Percentiles rank a stretch among this genome's conserved stretches.
Conservation (phyloP, 345 rosid species). For the Gossypium thurberi region DNA sequence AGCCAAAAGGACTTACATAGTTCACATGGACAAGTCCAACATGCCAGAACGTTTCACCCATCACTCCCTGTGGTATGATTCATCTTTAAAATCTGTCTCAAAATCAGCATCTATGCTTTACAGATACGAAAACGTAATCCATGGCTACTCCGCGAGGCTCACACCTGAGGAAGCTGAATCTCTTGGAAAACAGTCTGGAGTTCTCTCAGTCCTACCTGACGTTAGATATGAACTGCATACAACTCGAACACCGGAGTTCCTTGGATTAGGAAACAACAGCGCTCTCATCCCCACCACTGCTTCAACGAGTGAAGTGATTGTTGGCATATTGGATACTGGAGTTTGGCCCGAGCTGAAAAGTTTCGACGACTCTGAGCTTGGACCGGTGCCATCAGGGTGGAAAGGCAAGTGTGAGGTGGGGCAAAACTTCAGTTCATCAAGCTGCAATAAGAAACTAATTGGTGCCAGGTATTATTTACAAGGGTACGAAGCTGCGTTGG, state of each 20-base stretch:
- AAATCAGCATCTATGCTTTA: constrained; percentile 46
- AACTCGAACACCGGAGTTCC: constrained; percentile 62
- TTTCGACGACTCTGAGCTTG: constrained; percentile 50
- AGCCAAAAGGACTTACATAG: constrained; percentile 37
- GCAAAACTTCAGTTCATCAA: constrained; percentile 31
- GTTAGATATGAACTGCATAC: constrained; percentile 52
- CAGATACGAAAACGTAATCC: constrained; percentile 50
- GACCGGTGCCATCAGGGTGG: constrained; percentile 50
- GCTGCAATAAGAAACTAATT: constrained; percentile 53
- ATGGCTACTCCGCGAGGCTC: constrained; percentile 56
- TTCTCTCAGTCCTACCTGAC: constrained; percentile 50
- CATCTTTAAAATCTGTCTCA: constrained; percentile 43
- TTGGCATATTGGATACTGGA: constrained; percentile 66
- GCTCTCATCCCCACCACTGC: constrained; percentile 30
- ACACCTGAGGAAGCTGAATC: constrained; percentile 35
- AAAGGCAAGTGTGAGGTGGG: constrained; percentile 48
- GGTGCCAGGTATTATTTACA: constrained; percentile 50
- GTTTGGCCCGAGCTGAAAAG: constrained; percentile 60
- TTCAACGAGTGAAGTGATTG: constrained; percentile 44
- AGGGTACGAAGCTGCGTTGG: constrained; percentile 46
- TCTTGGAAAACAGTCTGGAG: constrained; percentile 35
- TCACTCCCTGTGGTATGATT: constrained; percentile 46
- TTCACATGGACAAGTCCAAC: constrained; percentile 48
- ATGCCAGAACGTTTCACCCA: constrained; percentile 45
- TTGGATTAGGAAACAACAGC: constrained; percentile 37